Conservation (phyloP, 768 basidiomycete species). For the Porpolomopsis calyptriformis region DNA sequence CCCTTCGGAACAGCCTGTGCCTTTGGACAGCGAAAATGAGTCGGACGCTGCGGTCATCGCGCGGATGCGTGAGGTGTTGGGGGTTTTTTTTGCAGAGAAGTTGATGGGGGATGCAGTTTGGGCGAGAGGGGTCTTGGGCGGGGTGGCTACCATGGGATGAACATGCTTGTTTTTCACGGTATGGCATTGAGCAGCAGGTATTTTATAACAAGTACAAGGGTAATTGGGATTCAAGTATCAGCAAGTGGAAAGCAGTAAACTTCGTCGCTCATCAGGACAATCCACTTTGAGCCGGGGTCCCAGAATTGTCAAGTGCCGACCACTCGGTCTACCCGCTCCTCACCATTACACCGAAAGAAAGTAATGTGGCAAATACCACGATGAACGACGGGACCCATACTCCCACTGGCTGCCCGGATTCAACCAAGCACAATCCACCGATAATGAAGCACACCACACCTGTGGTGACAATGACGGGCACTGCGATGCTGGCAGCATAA, state of each 20-base stretch:
- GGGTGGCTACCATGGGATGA: no score
- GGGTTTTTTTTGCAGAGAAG: slow-evolving; percentile 50
- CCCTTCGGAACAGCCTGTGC: slow-evolving; percentile 41
- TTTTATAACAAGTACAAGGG: no score
- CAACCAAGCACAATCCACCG: slow-evolving; percentile 4
- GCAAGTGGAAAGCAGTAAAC: no score
- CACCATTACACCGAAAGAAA: no score
- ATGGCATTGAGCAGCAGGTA: no score
- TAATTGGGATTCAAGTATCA: no score
- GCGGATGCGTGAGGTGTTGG: slow-evolving; percentile 44
- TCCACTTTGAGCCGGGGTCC: no score
- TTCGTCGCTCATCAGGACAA: no score
- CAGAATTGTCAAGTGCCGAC: no score
- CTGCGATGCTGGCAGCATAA: slow-evolving; percentile 3
- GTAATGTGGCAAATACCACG: slow-evolving; percentile 4
- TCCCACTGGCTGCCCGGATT: slow-evolving; percentile 4
- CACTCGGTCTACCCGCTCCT: no score
- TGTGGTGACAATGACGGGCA: slow-evolving; percentile 4
- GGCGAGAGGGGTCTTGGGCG: slow-evolving; percentile 48
- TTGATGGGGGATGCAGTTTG: slow-evolving; percentile 51
- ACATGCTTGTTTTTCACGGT: no score
- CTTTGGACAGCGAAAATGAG: slow-evolving; percentile 39
- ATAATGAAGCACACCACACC: slow-evolving; percentile 6
- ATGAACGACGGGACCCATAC: slow-evolving; percentile 9
- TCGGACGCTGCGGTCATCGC: slow-evolving; percentile 37